Evolutionary conservation across 1,284 basidiomycete species (phyloP).

Genomic region (Sanghuangporus sanghuang): DNA sequence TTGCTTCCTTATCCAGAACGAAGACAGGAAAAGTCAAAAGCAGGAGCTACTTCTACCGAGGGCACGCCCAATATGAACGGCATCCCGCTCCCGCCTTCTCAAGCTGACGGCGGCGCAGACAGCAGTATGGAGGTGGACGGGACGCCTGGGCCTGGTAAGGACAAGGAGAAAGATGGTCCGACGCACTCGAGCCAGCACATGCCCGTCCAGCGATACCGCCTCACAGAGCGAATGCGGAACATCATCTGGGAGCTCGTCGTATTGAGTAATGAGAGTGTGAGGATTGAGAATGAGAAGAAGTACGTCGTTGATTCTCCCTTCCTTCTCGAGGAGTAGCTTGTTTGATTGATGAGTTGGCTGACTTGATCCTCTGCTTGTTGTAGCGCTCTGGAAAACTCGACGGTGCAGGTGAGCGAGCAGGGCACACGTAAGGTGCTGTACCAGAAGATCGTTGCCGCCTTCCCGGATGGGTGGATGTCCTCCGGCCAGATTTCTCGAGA

Average conservation of each 20-base stretch:
- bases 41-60: slow-evolving; percentile 36
- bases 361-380: neutral
- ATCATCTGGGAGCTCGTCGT: slow-evolving; percentile 75
- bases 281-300: slow-evolving; percentile 83
- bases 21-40: slow-evolving; percentile 49
- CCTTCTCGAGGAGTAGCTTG: neutral
- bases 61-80: slow-evolving; percentile 23
- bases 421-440: slow-evolving; percentile 71
- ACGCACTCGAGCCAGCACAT: slow-evolving; percentile 40
- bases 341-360: slow-evolving; percentile 4
- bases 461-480: slow-evolving; percentile 71
- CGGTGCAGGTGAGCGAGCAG: slow-evolving; percentile 71
- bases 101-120: slow-evolving; percentile 23
- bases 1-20: slow-evolving; percentile 37
- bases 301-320: slow-evolving; percentile 26
- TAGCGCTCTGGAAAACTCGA: slow-evolving; percentile 61
- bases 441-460: slow-evolving; percentile 74
- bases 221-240: slow-evolving; percentile 72
- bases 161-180: slow-evolving; percentile 8
- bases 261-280: slow-evolving; percentile 73
- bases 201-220: slow-evolving; percentile 63
- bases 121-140: slow-evolving; percentile 32
- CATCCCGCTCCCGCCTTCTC: slow-evolving; percentile 18
- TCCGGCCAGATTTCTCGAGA: slow-evolving; percentile 43
- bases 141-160: slow-evolving; percentile 27